These are phyloP conservation scores for Phyllachora maydis DNA, from an alignment of 2,329 filamentous ascomycete species.

Conservation along the genomic window DNA sequence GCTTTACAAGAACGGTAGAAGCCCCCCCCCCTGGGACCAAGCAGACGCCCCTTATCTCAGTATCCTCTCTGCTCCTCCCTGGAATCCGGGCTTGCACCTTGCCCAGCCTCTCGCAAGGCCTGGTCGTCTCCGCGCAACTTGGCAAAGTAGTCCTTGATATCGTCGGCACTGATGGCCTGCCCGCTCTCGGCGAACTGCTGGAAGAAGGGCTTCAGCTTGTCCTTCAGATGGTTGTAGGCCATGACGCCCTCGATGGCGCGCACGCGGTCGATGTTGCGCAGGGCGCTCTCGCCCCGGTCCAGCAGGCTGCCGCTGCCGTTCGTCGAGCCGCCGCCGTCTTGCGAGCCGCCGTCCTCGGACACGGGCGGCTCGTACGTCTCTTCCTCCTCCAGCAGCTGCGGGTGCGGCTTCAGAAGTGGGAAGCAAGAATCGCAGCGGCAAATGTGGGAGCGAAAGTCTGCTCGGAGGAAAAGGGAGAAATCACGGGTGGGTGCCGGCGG, in stretches of 20 bases:
- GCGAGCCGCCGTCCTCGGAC: slow-evolving; percentile 39
- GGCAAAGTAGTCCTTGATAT: slow-evolving; percentile 93
- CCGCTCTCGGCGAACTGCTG: slow-evolving; percentile 87
- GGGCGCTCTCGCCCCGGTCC: slow-evolving; percentile 78
- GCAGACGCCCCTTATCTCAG: too few species aligned
- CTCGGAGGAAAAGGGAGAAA: slow-evolving; percentile 68
- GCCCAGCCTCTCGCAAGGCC: slow-evolving; percentile 42
- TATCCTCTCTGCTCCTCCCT: slow-evolving; percentile 33
- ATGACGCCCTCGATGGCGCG: slow-evolving; percentile 90
- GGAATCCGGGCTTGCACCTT: slow-evolving; percentile 21
- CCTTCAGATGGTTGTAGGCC: slow-evolving; percentile 92
- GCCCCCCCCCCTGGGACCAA: too few species aligned
- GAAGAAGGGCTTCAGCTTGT: slow-evolving; percentile 88
- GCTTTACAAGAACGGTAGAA: too few species aligned
- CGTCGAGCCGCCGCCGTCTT: slow-evolving; percentile 32
- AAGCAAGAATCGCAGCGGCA: slow-evolving; percentile 76
- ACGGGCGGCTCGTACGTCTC: slow-evolving; percentile 84
- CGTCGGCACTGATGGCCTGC: slow-evolving; percentile 72
- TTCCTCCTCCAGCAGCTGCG: slow-evolving; percentile 82
- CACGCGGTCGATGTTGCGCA: slow-evolving; percentile 83
- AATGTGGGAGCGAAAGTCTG: slow-evolving; percentile 59
- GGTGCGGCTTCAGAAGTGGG: slow-evolving; percentile 45
- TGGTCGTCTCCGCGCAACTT: slow-evolving; percentile 76
- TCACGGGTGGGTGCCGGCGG: slow-evolving; percentile 29
- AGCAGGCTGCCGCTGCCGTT: slow-evolving; percentile 65